phyloP scores from a whole-genome alignment of 1,284 basidiomycete genomes.

The Boletus subluridellus region DNA sequence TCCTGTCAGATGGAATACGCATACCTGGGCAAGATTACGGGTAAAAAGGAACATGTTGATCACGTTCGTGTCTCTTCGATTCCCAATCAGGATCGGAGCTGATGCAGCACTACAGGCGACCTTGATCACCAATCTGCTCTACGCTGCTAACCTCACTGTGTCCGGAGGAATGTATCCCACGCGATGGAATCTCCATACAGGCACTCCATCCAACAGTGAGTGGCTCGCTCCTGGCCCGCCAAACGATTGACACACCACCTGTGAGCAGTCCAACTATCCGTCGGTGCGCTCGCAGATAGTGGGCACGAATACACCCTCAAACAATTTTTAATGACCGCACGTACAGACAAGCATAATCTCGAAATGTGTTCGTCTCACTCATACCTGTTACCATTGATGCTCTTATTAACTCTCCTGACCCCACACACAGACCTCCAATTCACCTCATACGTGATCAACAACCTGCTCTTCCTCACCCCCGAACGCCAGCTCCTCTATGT shows the following conservation, averaged over 20 bases:
- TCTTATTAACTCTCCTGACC: not conserved
- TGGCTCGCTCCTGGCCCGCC: conserved; percentile 4
- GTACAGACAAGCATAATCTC: conserved; percentile 54
- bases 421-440: conserved; percentile 52
- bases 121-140: conserved; percentile 46
- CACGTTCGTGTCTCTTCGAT: conserved; percentile 34
- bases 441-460: conserved; percentile 57
- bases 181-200: conserved; percentile 45
- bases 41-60: conserved; percentile 45
- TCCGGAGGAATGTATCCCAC: conserved; percentile 56
- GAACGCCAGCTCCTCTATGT: conserved; percentile 66
- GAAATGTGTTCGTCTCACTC: conserved; percentile 55
- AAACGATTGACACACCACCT: not conserved
- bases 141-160: conserved; percentile 40
- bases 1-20: conserved; percentile 57
- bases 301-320: conserved; percentile 75
- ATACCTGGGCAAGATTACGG: conserved; percentile 56
- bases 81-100: not conserved
- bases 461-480: conserved; percentile 64
- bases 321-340: conserved; percentile 61
- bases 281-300: conserved; percentile 65
- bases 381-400: not conserved
- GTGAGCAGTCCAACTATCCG: conserved; percentile 45
- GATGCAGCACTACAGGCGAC: conserved; percentile 8
- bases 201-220: conserved; percentile 41